Percentiles rank a stretch among this genome's conserved stretches.
Evolutionary conservation across 768 basidiomycete genomes (phyloP).

Genomic region (Tricholoma saponaceum): DNA sequence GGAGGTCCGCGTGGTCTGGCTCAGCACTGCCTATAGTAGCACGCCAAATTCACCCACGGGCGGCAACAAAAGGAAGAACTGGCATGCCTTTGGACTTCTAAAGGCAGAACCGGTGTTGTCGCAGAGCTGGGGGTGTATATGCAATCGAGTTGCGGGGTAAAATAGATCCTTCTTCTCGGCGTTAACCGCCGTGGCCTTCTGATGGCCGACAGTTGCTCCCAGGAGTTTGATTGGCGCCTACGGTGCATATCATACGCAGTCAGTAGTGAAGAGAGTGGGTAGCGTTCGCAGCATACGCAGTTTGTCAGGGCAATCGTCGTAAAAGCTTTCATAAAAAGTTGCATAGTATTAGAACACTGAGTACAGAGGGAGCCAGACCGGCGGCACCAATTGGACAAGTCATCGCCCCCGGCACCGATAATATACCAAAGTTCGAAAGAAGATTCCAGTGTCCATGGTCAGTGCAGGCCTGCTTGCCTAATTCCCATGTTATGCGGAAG

Average conservation of each 20-base stretch:
- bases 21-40: constrained; percentile 4
- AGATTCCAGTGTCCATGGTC: constrained; percentile 7
- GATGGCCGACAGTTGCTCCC: neutral
- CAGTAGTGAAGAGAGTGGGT: neutral
- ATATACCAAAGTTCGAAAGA: neutral
- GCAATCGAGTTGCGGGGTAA: neutral
- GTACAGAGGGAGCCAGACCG: neutral
- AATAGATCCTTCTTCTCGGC: neutral
- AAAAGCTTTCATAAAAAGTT: neutral
- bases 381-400: neutral
- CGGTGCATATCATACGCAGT: neutral
- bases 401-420: neutral
- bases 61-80: neutral
- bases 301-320: constrained; percentile 1
- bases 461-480: neutral
- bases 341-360: neutral
- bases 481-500: neutral
- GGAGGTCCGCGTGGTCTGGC: constrained; percentile 1
- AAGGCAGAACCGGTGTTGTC: neutral
- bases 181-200: neutral
- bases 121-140: neutral
- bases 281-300: neutral
- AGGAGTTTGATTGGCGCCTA: neutral
- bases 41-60: neutral
- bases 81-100: neutral